Conservation (phyloP, 306 rosid genomes). For the Dryas drummondii region DNA sequence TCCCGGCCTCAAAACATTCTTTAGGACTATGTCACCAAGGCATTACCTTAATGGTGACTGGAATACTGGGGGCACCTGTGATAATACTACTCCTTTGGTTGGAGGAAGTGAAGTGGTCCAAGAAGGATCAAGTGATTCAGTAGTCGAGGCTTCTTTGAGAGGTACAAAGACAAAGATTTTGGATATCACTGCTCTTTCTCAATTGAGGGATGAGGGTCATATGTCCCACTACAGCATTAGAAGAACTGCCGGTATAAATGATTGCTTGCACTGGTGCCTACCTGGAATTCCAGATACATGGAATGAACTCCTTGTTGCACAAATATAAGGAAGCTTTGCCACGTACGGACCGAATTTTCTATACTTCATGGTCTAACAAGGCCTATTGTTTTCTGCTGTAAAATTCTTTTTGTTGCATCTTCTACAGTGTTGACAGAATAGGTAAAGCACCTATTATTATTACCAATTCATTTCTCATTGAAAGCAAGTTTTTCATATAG, state of each 20-base stretch:
- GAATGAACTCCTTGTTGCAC: conserved; percentile 89
- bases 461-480: conserved; percentile 5
- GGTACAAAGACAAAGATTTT: conserved; percentile 75
- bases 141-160: conserved; percentile 65
- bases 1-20: conserved; percentile 74
- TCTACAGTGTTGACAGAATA: conserved; percentile 20
- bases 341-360: conserved; percentile 14
- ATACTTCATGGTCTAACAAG: conserved; percentile 41
- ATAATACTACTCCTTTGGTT: conserved; percentile 60
- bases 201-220: conserved; percentile 91
- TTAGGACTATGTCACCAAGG: conserved; percentile 83
- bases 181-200: conserved; percentile 80
- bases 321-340: conserved; percentile 42
- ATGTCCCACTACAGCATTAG: conserved; percentile 63
- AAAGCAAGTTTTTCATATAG: neutral
- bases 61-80: conserved; percentile 89
- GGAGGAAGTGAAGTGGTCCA: conserved; percentile 60
- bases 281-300: conserved; percentile 92
- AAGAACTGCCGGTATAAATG: conserved; percentile 56
- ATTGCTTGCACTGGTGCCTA: conserved; percentile 95
- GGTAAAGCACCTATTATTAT: conserved; percentile 16
- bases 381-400: conserved; percentile 21
- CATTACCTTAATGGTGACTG: conserved; percentile 89
- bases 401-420: conserved; percentile 22
- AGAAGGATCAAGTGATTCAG: conserved; percentile 60